phyloP scores from a whole-genome alignment of 1,284 basidiomycete species.

The Cystobasidium sp. region DNA sequence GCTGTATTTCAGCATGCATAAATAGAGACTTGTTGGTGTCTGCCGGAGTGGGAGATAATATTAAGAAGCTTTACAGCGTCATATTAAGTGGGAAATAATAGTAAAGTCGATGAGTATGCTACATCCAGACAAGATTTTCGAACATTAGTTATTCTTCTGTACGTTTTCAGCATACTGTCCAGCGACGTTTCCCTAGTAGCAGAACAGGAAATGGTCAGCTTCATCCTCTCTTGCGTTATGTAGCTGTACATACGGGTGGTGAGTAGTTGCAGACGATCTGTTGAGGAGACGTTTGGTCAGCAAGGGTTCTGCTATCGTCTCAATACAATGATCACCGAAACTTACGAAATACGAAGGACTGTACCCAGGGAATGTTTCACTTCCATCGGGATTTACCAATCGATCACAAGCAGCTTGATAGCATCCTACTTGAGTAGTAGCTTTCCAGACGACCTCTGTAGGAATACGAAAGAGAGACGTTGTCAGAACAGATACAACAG shows the following conservation, averaged over 20 bases:
- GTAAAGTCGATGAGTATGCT: too few relatives aligned
- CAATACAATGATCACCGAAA: too few relatives aligned
- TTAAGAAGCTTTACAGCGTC: too few relatives aligned
- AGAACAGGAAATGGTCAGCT: neutral
- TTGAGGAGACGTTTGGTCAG: too few relatives aligned
- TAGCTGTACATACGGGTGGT: conserved; percentile 1
- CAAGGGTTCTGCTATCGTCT: too few relatives aligned
- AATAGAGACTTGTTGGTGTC: too few relatives aligned
- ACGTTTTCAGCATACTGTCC: conserved; percentile 38
- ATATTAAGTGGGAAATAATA: too few relatives aligned
- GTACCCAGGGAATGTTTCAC: conserved; percentile 24
- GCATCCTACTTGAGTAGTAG: conserved; percentile 39
- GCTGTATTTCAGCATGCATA: too few relatives aligned
- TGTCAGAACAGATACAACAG: neutral
- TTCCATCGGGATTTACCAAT: conserved; percentile 9
- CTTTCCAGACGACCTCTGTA: conserved; percentile 43
- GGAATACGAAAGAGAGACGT: neutral
- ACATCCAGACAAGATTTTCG: neutral
- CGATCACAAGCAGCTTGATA: conserved; percentile 30
- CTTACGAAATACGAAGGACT: conserved; percentile 21
- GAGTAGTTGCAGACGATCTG: conserved; percentile 43
- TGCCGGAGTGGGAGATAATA: too few relatives aligned
- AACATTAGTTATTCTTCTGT: conserved; percentile 19
- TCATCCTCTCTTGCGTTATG: neutral
- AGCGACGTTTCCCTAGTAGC: conserved; percentile 21